Base-by-base conservation (phyloP, 805 yeast genomes). In the Candida berthetii region DNA sequence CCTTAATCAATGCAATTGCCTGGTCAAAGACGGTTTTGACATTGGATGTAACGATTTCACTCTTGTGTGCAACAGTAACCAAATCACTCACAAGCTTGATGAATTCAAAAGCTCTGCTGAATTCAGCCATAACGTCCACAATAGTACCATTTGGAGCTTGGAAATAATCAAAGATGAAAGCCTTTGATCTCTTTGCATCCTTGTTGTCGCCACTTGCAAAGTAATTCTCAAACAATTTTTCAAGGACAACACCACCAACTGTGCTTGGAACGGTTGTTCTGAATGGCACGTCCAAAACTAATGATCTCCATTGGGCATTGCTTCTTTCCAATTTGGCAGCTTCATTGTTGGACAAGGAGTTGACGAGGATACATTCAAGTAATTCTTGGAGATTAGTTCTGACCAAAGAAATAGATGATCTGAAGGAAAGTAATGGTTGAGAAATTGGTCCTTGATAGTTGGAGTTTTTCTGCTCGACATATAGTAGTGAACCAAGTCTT, bases 381-480 rank as follows among this genome's bases (percentile, higher is more conserved):
- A 80, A 60, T 47, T 78, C 80, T 45, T 76, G 71, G 22, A 79
- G 55, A 34, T 69, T 70, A 18, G 60, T 62, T 25, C 71, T 71
- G 37, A 83, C 58, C 37, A 73, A 73, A 41, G 78, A 71, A 37
- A 83, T 57, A 42, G 78, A 77, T 16, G 88, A 80, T 54, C 89
- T 73, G 57, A 82, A 84, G 35, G 78, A 74, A 38, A 85, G 65
- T 29, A 86, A 65, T 31, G 76, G 72, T 48, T 82, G 75, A 15
- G 87, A 84, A 28, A 87, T 68, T 13, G 88, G 89, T 2, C 90
- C 90, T 36, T 74, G 72, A 61, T 77, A 81, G 38, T 73, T 76
- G 32, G 67, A 67, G 22, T 77, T 77, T 53, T 64, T 68, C 36
- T 81, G 80, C 4, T 71, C 66, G 3, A 71, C 53, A 16, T 69